Conservation (phyloP, 2,329 filamentous ascomycete species). For the Beauveria brongniartii region DNA sequence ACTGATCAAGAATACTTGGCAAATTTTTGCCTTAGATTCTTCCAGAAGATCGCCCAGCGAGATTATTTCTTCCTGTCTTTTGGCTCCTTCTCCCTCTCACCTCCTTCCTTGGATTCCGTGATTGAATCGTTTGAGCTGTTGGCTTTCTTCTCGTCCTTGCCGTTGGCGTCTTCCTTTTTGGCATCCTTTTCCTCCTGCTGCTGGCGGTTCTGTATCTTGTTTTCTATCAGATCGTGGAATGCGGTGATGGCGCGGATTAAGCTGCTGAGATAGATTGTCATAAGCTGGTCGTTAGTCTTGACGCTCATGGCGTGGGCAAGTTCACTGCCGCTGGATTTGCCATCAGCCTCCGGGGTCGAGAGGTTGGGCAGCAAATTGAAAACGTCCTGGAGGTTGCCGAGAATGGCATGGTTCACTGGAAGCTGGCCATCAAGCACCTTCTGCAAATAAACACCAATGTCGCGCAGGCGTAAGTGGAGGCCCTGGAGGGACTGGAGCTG, state of each 20-base stretch:
- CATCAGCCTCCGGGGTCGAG: slow-evolving; percentile 67
- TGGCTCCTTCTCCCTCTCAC: slow-evolving; percentile 43
- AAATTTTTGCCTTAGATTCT: not conserved
- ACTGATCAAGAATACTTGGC: not conserved
- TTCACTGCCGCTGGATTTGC: slow-evolving; percentile 64
- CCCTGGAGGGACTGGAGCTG: slow-evolving; percentile 96
- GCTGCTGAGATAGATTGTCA: slow-evolving; percentile 96
- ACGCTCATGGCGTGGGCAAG: slow-evolving; percentile 94
- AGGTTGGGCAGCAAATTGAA: slow-evolving; percentile 98
- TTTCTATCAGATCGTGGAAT: slow-evolving; percentile 98
- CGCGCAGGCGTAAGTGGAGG: slow-evolving; percentile 84
- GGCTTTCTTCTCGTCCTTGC: slow-evolving; percentile 53
- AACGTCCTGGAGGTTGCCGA: slow-evolving; percentile 97
- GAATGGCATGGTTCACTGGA: slow-evolving; percentile 92
- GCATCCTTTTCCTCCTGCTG: slow-evolving; percentile 92
- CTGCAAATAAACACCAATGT: slow-evolving; percentile 91
- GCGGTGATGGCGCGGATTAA: slow-evolving; percentile 96
- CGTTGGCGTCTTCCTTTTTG: slow-evolving; percentile 63
- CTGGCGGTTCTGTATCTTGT: slow-evolving; percentile 98
- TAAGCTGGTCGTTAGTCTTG: slow-evolving; percentile 98
- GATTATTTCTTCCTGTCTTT: slow-evolving; percentile 43
- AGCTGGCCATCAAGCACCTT: slow-evolving; percentile 91
- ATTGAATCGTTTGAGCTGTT: slow-evolving; percentile 30
- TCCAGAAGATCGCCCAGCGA: not conserved
- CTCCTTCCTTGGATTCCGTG: slow-evolving; percentile 40